Percentiles rank a stretch among this genome's conserved stretches.
These are phyloP conservation scores for Knufia fluminis DNA, from an alignment of 2,329 filamentous ascomycete species.

Conservation along the genomic window DNA sequence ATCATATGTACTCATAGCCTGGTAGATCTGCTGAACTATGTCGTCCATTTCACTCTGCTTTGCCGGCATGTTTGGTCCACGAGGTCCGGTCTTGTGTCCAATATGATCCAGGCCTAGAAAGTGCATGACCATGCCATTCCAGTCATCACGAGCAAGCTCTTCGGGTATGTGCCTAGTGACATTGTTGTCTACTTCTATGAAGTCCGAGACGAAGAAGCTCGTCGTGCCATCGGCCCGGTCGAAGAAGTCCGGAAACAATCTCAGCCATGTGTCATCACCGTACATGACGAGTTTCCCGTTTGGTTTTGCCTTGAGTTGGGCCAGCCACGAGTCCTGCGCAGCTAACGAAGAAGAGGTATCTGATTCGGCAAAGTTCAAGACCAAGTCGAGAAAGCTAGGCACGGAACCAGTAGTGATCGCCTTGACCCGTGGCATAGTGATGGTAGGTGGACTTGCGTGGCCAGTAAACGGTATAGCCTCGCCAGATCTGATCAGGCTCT, in stretches of 20 bases:
- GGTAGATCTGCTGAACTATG: slow-evolving; percentile 67
- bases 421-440: slow-evolving; percentile 97
- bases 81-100: slow-evolving; percentile 87
- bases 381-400: slow-evolving; percentile 94
- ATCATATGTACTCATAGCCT: slow-evolving; percentile 58
- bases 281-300: slow-evolving; percentile 81
- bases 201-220: slow-evolving; percentile 98
- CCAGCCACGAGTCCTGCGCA: slow-evolving; percentile 89
- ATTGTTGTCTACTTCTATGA: slow-evolving; percentile 95
- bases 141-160: slow-evolving; percentile 70
- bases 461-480: slow-evolving; percentile 87
- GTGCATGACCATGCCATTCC: slow-evolving; percentile 89
- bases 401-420: slow-evolving; percentile 95
- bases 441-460: slow-evolving; percentile 89
- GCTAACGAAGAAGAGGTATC: slow-evolving; percentile 83
- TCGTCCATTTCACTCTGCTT: slow-evolving; percentile 93
- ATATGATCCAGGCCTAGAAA: slow-evolving; percentile 96
- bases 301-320: slow-evolving; percentile 68
- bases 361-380: slow-evolving; percentile 90
- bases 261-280: slow-evolving; percentile 96
- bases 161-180: slow-evolving; percentile 79
- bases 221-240: slow-evolving; percentile 82
- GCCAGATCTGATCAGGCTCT: slow-evolving; percentile 76
- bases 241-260: slow-evolving; percentile 86
- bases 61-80: slow-evolving; percentile 78